Conservation (phyloP, 2,329 filamentous ascomycete species). For the Sporothrix sp. region DNA sequence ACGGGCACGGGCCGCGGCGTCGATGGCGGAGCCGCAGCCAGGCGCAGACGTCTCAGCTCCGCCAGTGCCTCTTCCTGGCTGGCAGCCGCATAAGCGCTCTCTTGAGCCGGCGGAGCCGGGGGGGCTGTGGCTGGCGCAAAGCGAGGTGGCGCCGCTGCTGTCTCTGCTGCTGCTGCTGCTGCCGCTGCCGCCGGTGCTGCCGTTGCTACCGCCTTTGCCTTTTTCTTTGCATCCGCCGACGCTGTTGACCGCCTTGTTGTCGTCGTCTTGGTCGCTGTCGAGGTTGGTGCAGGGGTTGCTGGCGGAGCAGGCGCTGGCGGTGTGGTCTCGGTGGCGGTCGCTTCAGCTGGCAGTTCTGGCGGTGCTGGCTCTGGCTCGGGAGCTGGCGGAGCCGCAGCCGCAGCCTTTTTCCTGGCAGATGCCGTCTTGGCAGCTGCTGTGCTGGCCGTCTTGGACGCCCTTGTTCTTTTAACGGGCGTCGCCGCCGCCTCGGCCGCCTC, state of each 20-base stretch:
- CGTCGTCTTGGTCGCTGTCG: background rate
- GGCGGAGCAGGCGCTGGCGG: background rate
- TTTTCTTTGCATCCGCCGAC: background rate
- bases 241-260: background rate
- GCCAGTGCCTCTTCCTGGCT: slow-evolving; percentile 16
- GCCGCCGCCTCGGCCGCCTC: background rate
- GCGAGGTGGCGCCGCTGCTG: background rate
- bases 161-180: background rate
- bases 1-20: background rate
- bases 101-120: background rate
- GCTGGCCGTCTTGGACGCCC: slow-evolving; percentile 5
- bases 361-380: background rate
- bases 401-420: slow-evolving; percentile 1
- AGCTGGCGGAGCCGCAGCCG: background rate
- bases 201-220: too few relatives aligned
- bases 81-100: background rate
- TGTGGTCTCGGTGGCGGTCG: background rate
- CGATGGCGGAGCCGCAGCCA: slow-evolving; percentile 4
- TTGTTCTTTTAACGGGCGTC: slow-evolving; percentile 6
- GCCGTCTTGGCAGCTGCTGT: slow-evolving; percentile 7
- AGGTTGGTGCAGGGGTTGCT: background rate
- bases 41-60: slow-evolving; percentile 16
- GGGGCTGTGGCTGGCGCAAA: slow-evolving; percentile 1
- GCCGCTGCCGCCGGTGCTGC: background rate
- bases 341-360: background rate